These are phyloP conservation scores for Pythium brassicae DNA, from an alignment of 352 stramenopile genomes.

Conservation along the genomic window DNA sequence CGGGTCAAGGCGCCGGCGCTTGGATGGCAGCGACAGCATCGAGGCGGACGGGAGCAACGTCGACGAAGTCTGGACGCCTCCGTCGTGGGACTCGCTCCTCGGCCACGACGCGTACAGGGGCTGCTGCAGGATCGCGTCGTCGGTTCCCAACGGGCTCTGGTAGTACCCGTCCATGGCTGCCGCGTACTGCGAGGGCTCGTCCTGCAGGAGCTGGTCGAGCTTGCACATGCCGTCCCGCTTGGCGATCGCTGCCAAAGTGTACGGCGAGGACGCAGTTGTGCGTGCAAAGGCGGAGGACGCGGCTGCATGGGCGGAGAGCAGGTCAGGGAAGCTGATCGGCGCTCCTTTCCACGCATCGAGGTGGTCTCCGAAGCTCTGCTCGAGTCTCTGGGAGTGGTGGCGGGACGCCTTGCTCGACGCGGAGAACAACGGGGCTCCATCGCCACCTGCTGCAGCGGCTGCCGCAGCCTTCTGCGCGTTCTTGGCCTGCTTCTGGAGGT, in stretches of 20 bases:
- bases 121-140: slow-evolving; percentile 42
- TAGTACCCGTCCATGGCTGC: slow-evolving; percentile 48
- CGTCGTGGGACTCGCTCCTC: slow-evolving; percentile 13
- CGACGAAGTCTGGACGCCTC: neutral
- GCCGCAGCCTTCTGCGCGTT: slow-evolving; percentile 36
- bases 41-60: slow-evolving; percentile 7
- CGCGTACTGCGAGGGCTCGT: slow-evolving; percentile 25
- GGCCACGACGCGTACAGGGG: slow-evolving; percentile 21
- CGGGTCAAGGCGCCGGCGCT: slow-evolving; percentile 10
- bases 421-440: neutral
- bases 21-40: slow-evolving; percentile 6
- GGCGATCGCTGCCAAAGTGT: slow-evolving; percentile 4
- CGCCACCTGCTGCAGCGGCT: slow-evolving; percentile 13
- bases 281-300: slow-evolving; percentile 5
- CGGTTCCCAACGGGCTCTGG: slow-evolving; percentile 39
- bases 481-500: slow-evolving; percentile 86
- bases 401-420: neutral
- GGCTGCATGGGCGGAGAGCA: neutral
- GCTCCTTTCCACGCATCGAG: slow-evolving; percentile 6
- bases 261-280: slow-evolving; percentile 9
- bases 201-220: slow-evolving; percentile 60
- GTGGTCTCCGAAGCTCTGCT: slow-evolving; percentile 9
- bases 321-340: slow-evolving; percentile 9
- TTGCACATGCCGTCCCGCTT: slow-evolving; percentile 16
- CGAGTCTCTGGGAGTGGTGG: slow-evolving; percentile 2